Base-by-base conservation (phyloP, 2,329 filamentous ascomycete genomes). In the Fusarium drepaniforme region DNA sequence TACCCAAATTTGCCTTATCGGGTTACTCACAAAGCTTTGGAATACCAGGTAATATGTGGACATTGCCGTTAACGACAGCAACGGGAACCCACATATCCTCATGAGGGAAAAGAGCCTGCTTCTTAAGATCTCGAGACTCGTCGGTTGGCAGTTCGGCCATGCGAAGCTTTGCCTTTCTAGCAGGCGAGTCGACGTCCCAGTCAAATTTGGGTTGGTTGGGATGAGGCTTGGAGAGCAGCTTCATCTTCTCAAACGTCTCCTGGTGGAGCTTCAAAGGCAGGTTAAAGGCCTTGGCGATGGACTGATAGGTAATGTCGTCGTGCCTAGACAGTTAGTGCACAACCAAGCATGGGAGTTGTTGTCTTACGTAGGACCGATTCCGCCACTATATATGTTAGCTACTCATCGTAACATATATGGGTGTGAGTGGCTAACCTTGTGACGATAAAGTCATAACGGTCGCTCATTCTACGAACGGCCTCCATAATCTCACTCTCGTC, bases 231-330 rank as follows among this genome's bases (percentile, higher is more conserved):
- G 93, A 94, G 11, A 98, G 88, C 71, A 85, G 88, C 85, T 94
- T 96, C 97, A 98, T 98, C 80, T 93, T 92, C 74, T 91, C 89
- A 77, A 93, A 93, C 0, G 96, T 92, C 68, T 91, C 90, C 51
- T 94, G 85, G 86, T 98, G 94, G 33, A 97, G 88, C 76, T 92
- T 89, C 21, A 98, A 86, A 16, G 92, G 90, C 9, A 98, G 87
- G 51, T 87, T 85, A 82, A 98, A 98, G 9, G 96, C 97, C 82
- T 95, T 95, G 74, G 94, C 96, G 82, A 99, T 97, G 44, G 95
- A 96, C 80, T 94, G 89, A 85, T 99, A 99, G 30, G 97, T 98
- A 77, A 98, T 98, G 82, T 99, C 97, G 83, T 99, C 97, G 86
- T 98, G 96, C 66, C 94, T 97, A 64, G 53, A 51, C 58, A 42